A percentile compares a stretch with the other conserved stretches of the same genome.
Conservation (phyloP, 2,329 filamentous ascomycete genomes). For the Phialemoniopsis sp. region DNA sequence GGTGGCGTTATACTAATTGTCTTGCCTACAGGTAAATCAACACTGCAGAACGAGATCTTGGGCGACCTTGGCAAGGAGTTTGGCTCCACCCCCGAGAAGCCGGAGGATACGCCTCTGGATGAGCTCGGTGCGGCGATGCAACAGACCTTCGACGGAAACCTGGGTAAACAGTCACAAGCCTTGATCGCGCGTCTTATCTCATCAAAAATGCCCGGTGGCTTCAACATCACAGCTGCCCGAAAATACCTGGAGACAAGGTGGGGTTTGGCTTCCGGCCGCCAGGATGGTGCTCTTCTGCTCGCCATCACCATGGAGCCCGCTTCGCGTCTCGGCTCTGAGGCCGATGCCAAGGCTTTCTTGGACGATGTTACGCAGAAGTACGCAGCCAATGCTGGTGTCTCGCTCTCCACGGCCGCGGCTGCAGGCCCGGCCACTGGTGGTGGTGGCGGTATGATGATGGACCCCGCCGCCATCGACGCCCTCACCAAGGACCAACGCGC, state of each 20-base stretch:
- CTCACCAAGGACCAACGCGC: conserved; percentile 94
- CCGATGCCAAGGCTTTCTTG: conserved; percentile 87
- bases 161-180: conserved; percentile 93
- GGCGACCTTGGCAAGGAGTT: conserved; percentile 98
- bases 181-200: conserved; percentile 93
- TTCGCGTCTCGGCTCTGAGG: conserved; percentile 81
- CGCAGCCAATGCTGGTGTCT: conserved; percentile 78
- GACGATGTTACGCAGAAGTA: conserved; percentile 90
- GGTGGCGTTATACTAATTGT: conserved; percentile 9
- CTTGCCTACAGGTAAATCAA: conserved; percentile 77
- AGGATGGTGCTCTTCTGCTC: conserved; percentile 85
- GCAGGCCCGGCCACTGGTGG: conserved; percentile 68
- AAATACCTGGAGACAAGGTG: conserved; percentile 95
- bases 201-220: conserved; percentile 98
- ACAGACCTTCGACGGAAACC: conserved; percentile 96
- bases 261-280: conserved; percentile 80
- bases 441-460: conserved; percentile 97
- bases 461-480: conserved; percentile 92
- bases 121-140: conserved; percentile 95
- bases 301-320: conserved; percentile 91
- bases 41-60: conserved; percentile 96
- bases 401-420: conserved; percentile 69
- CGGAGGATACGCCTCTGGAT: conserved; percentile 94
- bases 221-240: conserved; percentile 94
- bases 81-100: conserved; percentile 95